Evolutionary conservation across 176 grass and related monocot genomes (phyloP).

Genomic region (Carex cristatella): DNA sequence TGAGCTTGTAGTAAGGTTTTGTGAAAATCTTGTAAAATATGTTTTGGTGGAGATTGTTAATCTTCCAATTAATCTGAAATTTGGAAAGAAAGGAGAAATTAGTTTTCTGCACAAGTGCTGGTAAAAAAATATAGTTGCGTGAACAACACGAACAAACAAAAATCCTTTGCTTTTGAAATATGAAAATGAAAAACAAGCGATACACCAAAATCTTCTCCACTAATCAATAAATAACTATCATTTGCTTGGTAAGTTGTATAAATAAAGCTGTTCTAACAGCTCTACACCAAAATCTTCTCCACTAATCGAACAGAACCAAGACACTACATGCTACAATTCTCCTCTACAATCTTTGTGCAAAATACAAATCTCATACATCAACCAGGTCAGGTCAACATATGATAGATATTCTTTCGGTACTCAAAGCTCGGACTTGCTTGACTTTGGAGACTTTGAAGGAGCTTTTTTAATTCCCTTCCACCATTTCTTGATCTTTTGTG

Average conservation of each 20-base stretch:
- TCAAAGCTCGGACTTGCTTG: constrained; percentile 66
- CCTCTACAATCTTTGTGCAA: not conserved
- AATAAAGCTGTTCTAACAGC: not conserved
- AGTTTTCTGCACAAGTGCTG: no score
- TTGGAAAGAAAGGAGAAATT: not conserved
- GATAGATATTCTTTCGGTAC: not conserved
- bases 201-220: no score
- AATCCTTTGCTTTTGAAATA: no score
- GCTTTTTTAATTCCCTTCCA: constrained; percentile 60
- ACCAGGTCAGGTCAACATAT: no score
- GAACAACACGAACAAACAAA: not conserved
- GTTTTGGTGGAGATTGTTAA: not conserved
- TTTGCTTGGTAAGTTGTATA: not conserved
- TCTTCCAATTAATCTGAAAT: not conserved
- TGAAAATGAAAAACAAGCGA: no score
- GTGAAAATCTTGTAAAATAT: not conserved
- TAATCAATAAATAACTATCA: not conserved
- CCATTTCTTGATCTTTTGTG: constrained; percentile 68
- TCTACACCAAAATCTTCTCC: not conserved
- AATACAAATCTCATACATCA: not conserved
- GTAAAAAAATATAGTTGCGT: not conserved
- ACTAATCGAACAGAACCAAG: not conserved
- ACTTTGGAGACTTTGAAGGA: constrained; percentile 31
- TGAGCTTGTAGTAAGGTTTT: not conserved
- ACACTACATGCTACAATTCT: constrained; percentile 1